A percentile compares a stretch with the other conserved stretches of the same genome.
Evolutionary conservation across 805 yeast genomes (phyloP).

Genomic region (Debaryomyces prosopidis): DNA sequence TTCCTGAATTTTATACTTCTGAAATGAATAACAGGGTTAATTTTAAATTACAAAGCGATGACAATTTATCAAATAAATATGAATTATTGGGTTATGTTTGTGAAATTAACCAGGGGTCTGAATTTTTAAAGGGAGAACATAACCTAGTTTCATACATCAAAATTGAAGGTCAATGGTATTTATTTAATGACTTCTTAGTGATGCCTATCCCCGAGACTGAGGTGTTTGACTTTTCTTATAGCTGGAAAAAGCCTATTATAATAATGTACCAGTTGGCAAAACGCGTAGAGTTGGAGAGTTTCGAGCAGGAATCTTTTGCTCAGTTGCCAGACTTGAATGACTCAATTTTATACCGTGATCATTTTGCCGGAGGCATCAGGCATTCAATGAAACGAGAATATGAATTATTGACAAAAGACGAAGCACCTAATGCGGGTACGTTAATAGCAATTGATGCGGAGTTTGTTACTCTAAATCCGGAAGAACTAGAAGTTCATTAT

Average conservation of each 20-base stretch:
- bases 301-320: constrained; percentile 22
- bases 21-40: constrained; percentile 36
- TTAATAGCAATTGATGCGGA: constrained; percentile 95
- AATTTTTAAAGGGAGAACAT: constrained; percentile 41
- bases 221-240: constrained; percentile 65
- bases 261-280: constrained; percentile 58
- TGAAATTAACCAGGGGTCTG: constrained; percentile 53
- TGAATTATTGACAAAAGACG: constrained; percentile 61
- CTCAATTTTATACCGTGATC: constrained; percentile 69
- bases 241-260: constrained; percentile 86
- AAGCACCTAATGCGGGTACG: constrained; percentile 74
- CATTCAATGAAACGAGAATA: constrained; percentile 62
- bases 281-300: constrained; percentile 39
- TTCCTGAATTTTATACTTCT: constrained; percentile 43
- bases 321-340: constrained; percentile 46
- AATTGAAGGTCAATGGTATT: constrained; percentile 62
- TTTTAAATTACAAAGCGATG: constrained; percentile 34
- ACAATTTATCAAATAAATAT: constrained; percentile 43
- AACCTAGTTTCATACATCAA: constrained; percentile 62
- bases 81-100: constrained; percentile 71
- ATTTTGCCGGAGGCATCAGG: constrained; percentile 67
- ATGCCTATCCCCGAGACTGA: constrained; percentile 72
- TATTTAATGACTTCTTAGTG: constrained; percentile 91
- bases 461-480: constrained; percentile 81
- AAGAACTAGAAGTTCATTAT: constrained; percentile 72